A percentile compares a stretch with the other conserved stretches of the same genome.
Conservation (phyloP, 306 rosid genomes). For the Corylus americana region DNA sequence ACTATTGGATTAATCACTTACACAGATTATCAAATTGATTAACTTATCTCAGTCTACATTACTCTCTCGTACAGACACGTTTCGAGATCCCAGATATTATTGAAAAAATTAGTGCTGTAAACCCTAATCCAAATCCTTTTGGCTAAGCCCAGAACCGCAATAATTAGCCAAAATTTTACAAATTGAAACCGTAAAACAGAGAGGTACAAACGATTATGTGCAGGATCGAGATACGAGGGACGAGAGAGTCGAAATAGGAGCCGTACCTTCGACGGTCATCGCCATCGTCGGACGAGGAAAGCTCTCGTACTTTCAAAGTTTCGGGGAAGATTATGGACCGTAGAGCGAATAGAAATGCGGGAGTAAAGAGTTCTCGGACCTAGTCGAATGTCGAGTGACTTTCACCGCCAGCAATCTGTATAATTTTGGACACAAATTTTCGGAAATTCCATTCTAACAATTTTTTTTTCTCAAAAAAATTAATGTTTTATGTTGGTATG, state of each 20-base stretch:
- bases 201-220: neutral
- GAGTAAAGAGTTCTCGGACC: neutral
- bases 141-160: constrained; percentile 6
- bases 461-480: too few species aligned
- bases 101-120: neutral
- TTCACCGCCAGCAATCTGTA: neutral
- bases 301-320: neutral
- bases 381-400: neutral
- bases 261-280: constrained; percentile 52
- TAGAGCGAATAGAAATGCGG: neutral
- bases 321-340: constrained; percentile 2
- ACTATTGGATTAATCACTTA: neutral
- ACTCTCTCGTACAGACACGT: neutral
- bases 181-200: neutral
- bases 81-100: neutral
- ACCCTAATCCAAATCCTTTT: constrained; percentile 31
- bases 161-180: neutral
- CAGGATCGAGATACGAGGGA: neutral
- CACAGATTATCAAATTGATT: neutral
- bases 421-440: too few species aligned
- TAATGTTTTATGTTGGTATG: too few species aligned
- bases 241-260: neutral
- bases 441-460: too few species aligned
- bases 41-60: neutral
- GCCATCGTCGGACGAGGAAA: constrained; percentile 32